A percentile compares a stretch with the other conserved stretches of the same genome.
Conservation (phyloP, 257 asterid genomes). For the Scutellaria baicalensis region DNA sequence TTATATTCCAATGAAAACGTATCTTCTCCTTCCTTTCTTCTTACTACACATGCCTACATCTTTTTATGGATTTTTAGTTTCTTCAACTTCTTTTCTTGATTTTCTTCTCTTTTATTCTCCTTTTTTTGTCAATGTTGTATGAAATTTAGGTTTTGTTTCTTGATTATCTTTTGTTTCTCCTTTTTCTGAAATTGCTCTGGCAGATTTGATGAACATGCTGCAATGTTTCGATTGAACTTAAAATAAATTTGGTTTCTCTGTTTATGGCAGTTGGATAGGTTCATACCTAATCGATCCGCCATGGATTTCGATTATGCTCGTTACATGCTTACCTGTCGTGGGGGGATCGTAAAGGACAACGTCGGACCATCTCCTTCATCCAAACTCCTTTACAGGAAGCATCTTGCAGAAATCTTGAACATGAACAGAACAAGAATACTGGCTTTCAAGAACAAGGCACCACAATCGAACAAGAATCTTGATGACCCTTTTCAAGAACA, state of each 20-base stretch:
- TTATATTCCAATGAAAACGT: conserved; percentile 13
- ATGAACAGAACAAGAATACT: conserved; percentile 43
- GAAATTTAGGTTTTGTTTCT: no score
- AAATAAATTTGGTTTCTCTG: background rate
- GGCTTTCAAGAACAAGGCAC: conserved; percentile 38
- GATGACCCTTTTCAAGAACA: conserved; percentile 2
- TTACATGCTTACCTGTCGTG: conserved; percentile 33
- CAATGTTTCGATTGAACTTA: background rate
- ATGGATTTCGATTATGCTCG: conserved; percentile 46
- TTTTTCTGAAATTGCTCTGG: no score
- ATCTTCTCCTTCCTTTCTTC: background rate
- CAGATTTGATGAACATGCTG: no score
- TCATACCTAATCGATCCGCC: conserved; percentile 48
- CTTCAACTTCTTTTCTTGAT: background rate
- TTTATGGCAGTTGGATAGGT: conserved; percentile 37
- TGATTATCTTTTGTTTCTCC: background rate
- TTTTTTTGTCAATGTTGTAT: no score
- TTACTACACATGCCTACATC: background rate
- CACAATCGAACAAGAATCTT: background rate
- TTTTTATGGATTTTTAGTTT: background rate
- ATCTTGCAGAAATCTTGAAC: conserved; percentile 34
- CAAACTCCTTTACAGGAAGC: conserved; percentile 30
- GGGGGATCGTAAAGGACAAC: conserved; percentile 5
- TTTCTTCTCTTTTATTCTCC: no score
- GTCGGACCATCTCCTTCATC: conserved; percentile 22